Conservation (phyloP, 805 yeast species). For the Starmerella bombi region DNA sequence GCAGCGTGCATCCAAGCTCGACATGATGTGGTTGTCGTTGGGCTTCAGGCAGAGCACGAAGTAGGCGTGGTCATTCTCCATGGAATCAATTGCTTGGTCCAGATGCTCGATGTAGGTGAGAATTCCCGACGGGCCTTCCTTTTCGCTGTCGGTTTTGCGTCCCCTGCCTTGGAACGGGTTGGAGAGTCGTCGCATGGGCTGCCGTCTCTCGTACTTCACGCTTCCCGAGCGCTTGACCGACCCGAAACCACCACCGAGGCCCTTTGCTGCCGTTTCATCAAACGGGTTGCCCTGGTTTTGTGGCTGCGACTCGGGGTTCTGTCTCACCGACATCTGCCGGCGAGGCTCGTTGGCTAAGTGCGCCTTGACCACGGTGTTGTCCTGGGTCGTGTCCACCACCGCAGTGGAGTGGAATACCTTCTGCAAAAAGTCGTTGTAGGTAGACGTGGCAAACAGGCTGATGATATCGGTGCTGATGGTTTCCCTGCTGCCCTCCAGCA, state of each 20-base stretch:
- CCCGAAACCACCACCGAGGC: conserved; percentile 3
- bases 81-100: conserved; percentile 28
- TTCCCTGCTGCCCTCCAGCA: conserved; percentile 42
- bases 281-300: too few relatives aligned
- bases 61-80: conserved; percentile 31
- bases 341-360: conserved; percentile 31
- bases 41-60: conserved; percentile 33
- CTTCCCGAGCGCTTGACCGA: conserved; percentile 16
- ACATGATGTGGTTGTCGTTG: conserved; percentile 29
- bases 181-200: conserved; percentile 9
- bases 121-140: conserved; percentile 6
- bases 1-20: conserved; percentile 32
- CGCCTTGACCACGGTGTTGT: conserved; percentile 29
- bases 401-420: conserved; percentile 27
- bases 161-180: conserved; percentile 8
- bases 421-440: conserved; percentile 29
- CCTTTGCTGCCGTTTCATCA: too few relatives aligned
- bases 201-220: conserved; percentile 9
- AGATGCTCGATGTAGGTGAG: conserved; percentile 22
- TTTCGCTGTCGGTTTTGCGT: conserved; percentile 1
- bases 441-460: conserved; percentile 29
- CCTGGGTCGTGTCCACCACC: conserved; percentile 28
- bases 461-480: conserved; percentile 34
- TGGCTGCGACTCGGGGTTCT: conserved; percentile 8
- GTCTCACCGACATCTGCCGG: conserved; percentile 28